Percentiles rank a stretch among this genome's conserved stretches.
Conservation (phyloP, 768 basidiomycete genomes). For the Tephrocybe sp. region DNA sequence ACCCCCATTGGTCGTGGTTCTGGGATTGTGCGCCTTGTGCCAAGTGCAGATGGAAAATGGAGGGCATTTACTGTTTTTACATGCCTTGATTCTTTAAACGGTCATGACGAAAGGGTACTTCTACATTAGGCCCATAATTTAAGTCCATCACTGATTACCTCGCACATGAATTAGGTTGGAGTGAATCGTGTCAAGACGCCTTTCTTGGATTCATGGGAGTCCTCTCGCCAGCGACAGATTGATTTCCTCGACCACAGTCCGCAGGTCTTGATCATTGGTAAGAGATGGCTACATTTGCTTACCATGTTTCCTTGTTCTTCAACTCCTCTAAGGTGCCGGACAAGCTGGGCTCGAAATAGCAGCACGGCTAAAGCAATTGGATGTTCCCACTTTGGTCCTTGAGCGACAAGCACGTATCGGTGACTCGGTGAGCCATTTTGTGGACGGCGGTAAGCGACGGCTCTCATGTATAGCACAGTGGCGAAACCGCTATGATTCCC, state of each 20-base stretch:
- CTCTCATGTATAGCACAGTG: constrained; percentile 25
- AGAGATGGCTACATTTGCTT: neutral
- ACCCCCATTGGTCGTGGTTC: constrained; percentile 41
- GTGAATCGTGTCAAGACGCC: constrained; percentile 8
- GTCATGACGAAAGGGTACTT: constrained; percentile 39
- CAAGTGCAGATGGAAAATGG: constrained; percentile 43
- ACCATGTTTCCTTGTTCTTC: neutral
- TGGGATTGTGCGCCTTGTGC: constrained; percentile 53
- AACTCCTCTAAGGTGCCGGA: constrained; percentile 27
- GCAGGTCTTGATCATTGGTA: constrained; percentile 53
- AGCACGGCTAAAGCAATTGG: constrained; percentile 62
- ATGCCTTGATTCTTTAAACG: constrained; percentile 46
- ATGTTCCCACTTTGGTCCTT: constrained; percentile 56
- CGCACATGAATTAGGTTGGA: constrained; percentile 5
- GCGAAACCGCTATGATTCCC: constrained; percentile 57
- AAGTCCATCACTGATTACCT: too few species aligned
- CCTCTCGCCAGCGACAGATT: constrained; percentile 34
- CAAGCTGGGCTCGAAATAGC: constrained; percentile 62
- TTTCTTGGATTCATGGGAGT: constrained; percentile 35
- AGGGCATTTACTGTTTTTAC: constrained; percentile 56
- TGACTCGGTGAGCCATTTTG: constrained; percentile 33
- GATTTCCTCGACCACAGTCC: constrained; percentile 51
- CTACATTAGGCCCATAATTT: too few species aligned
- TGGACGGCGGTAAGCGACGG: neutral
- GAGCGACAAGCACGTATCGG: constrained; percentile 54